Evolutionary conservation across 306 rosid species (phyloP), one percentile per base, ranked within the genome.

Genomic region (Abrus pulchellus): DNA sequence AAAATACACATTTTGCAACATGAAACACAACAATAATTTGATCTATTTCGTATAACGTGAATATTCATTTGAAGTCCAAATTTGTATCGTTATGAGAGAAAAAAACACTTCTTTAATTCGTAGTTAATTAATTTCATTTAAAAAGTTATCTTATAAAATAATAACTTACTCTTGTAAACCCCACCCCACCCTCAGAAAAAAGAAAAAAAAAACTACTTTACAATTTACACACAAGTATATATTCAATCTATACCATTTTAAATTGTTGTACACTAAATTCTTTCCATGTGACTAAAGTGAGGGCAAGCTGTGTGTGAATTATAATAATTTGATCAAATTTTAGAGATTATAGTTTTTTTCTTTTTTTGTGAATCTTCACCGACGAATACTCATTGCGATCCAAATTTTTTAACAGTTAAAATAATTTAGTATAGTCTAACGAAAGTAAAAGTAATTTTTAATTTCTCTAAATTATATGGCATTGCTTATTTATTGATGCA

Each of bases 211-310:
- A 9, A 0, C 20, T 2, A 59, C 6, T 1, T 29, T 29, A 7
- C 40, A 32, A 7, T 32, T 13, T 62, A 29, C 41, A 32, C 20
- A 33, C 44, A 61, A 33, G 62, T 50, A 41, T 28, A 12, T 27
- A 7, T 55, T 27, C 28, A 54, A 40, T 36, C 11, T 73, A 9
- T 41, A 20, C 52, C 6, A 36, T 72, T 14, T 52, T 1, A 71
- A 71, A 34, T 33, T 50, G 30, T 40, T n/a, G 45, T 14, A 20
- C 11, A 36, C 77, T 43, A 67, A 53, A 36, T 54, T 72, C 10
- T 3, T 55, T 38, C 10, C 20, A 9, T 66, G 72, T 36, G 29
- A 40, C 66, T 72, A 72, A 72, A 38, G 77, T 72, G 13, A 54
- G 13, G 55, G 28, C 54, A 73, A 55, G 53, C 33, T 73, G 38